Evolutionary conservation across 2,329 filamentous ascomycete species (phyloP).

Genomic region (Penicillium thymicola): DNA sequence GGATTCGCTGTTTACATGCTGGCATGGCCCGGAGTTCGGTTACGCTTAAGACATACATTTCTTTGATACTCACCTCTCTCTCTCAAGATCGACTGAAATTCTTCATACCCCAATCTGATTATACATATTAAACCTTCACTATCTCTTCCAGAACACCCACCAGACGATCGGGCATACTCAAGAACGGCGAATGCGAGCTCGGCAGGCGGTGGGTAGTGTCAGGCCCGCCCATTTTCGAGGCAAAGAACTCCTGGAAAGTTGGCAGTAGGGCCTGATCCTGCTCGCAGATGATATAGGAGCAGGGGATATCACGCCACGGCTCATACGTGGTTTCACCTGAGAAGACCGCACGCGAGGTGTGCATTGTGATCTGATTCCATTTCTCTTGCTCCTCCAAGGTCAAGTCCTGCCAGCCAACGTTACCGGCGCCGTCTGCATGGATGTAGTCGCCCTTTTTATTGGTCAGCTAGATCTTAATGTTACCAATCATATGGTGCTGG

Average conservation of each 20-base stretch:
- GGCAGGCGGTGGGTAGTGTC: constrained; percentile 33
- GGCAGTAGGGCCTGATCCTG: constrained; percentile 35
- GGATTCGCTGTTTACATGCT: constrained; percentile 17
- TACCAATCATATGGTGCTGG: background rate
- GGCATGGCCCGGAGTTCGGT: constrained; percentile 27
- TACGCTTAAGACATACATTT: constrained; percentile 10
- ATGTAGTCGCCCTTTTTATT: constrained; percentile 18
- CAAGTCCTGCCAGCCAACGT: constrained; percentile 32
- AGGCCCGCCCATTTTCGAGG: constrained; percentile 23
- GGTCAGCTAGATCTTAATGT: background rate
- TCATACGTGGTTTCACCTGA: constrained; percentile 25
- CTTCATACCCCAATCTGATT: constrained; percentile 1
- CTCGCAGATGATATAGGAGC: constrained; percentile 37
- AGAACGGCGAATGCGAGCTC: constrained; percentile 43
- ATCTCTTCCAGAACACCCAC: constrained; percentile 31
- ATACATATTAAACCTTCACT: constrained; percentile 14
- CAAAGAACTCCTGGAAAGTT: constrained; percentile 32
- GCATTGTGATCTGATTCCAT: constrained; percentile 20
- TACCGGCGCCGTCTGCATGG: constrained; percentile 1
- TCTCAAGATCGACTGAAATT: background rate
- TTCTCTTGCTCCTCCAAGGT: constrained; percentile 20
- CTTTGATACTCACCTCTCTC: background rate
- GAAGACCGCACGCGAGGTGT: constrained; percentile 29
- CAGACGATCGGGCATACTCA: constrained; percentile 37
- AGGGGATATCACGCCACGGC: constrained; percentile 36